phyloP scores from a whole-genome alignment of 192 early-diverging fungal genomes.

The Backusella circina region DNA sequence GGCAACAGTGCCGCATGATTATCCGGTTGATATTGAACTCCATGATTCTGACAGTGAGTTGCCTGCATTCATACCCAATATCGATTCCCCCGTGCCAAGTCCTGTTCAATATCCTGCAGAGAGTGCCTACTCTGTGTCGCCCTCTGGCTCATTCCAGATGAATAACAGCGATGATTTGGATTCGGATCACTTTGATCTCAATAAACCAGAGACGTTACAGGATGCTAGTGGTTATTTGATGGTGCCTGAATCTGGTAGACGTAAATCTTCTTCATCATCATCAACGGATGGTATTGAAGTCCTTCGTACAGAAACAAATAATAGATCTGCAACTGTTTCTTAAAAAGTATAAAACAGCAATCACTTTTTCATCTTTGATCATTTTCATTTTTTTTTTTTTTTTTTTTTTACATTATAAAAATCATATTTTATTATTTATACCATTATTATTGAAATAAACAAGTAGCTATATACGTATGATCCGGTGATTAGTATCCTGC shows the following conservation, averaged over 20 bases:
- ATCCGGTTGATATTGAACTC: conserved; percentile 8
- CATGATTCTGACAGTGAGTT: conserved; percentile 6
- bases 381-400: not conserved
- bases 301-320: not conserved
- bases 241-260: not conserved
- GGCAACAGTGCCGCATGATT: conserved; percentile 12
- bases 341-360: not conserved
- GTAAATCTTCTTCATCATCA: not conserved
- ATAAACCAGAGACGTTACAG: not conserved
- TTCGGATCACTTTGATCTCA: not conserved
- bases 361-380: not conserved
- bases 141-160: not conserved
- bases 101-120: conserved; percentile 2
- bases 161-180: not conserved
- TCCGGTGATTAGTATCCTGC: not conserved
- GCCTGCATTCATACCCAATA: conserved; percentile 11
- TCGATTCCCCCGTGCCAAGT: conserved; percentile 13
- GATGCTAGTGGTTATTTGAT: conserved; percentile 7
- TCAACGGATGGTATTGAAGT: not conserved
- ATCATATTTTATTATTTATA: not conserved
- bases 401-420: not conserved
- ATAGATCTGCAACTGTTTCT: not conserved
- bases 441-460: not conserved
- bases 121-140: conserved; percentile 1
- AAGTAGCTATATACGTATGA: not conserved